Evolutionary conservation across 139 green algal species (phyloP).

Genomic region (Zygnema cylindricum): DNA sequence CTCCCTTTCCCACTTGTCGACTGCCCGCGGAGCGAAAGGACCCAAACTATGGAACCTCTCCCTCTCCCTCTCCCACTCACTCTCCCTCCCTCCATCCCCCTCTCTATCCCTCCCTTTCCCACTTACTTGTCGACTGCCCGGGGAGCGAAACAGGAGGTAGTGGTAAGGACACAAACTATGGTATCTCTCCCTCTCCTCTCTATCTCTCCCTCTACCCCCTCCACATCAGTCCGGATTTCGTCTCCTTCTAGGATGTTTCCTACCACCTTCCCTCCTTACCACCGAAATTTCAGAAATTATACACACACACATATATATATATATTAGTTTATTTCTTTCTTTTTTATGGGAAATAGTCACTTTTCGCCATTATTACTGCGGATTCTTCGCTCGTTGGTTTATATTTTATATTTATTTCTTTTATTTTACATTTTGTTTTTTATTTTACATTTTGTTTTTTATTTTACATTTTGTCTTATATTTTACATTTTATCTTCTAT

Average conservation of each 20-base stretch:
- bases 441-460: too few relatives aligned
- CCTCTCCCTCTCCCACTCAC: background rate
- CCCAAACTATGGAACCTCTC: too few relatives aligned
- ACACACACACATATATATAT: too few relatives aligned
- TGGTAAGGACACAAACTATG: conserved; percentile 76
- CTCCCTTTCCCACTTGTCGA: conserved; percentile 11
- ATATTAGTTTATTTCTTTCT: too few relatives aligned
- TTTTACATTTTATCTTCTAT: too few relatives aligned
- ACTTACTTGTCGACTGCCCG: conserved; percentile 70
- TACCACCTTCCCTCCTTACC: conserved; percentile 38
- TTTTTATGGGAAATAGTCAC: too few relatives aligned
- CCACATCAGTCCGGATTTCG: conserved; percentile 84
- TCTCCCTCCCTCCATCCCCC: background rate
- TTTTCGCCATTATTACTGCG: too few relatives aligned
- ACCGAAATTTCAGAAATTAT: background rate
- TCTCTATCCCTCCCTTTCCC: background rate
- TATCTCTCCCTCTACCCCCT: conserved; percentile 64
- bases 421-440: too few relatives aligned
- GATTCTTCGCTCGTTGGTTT: too few relatives aligned
- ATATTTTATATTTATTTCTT: too few relatives aligned
- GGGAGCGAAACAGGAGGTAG: conserved; percentile 95
- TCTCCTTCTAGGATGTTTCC: conserved; percentile 55
- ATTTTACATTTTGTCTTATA: too few relatives aligned
- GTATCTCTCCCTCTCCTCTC: conserved; percentile 58
- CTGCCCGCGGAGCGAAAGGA: background rate